Base-by-base conservation (phyloP, 306 rosid genomes). In the Begonia masoniana region DNA sequence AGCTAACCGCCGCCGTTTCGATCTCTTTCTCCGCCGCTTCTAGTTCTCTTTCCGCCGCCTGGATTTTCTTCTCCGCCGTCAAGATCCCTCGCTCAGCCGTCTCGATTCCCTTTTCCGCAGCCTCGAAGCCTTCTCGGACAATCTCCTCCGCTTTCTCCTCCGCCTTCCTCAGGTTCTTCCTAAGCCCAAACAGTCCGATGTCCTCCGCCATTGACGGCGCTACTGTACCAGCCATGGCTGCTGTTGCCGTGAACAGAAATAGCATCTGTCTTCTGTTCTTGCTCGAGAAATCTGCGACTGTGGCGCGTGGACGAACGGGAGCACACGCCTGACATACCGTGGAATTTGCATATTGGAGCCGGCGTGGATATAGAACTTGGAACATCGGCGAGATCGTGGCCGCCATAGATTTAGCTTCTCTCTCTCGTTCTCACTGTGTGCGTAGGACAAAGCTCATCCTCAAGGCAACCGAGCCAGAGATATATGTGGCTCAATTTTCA, bases 111-210 rank as follows among this genome's bases (percentile, higher is more conserved):
- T 68, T 77, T 51, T 83, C 96, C 45, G 86, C 93, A 13, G 88
- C 82, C 14, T 82, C 81, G 53, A 88, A 75, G 1, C 95, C 89
- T 52, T 84, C 95, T 68, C 10, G 78, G 46, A 85, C 88, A 49
- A 82, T 80, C 80, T 56, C 83, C 78, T 89, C 94, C 31, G 85
- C 80, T 35, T 65, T 56, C 61, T 76, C 72, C 66, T 88, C 95
- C 54, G 19, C 94, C 47, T 76, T 79, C 77, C 61, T 79, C 74
- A 85, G 53, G 76, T 65, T 83, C 80, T 76, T 85, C 61, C 80
- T 75, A 31, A 89, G 59, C 17, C 95, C 95, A 14, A 89, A 89
- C 51, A 89, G 59, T 0, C 77, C 80, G 43, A 85, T 74, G 47
- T 85, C 83, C 62, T 76, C 71, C 58, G 94, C 91, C 59, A 26